Percentiles rank a stretch among this genome's conserved stretches.
Conservation (phyloP, 1,139 yeast species). For the Torulaspora pretoriensis region DNA sequence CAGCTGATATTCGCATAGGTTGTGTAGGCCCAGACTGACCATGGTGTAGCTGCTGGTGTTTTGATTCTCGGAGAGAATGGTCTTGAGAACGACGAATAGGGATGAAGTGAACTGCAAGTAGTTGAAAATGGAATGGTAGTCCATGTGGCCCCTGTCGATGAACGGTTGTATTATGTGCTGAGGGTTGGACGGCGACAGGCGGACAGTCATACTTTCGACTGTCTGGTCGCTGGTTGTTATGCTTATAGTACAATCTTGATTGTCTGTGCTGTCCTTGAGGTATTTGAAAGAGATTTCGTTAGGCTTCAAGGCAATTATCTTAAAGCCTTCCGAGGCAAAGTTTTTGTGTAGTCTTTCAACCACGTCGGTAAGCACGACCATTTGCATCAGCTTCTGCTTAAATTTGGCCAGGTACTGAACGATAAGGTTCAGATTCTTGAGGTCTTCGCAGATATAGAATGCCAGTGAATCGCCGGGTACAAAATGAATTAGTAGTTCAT, state of each 20-base stretch:
- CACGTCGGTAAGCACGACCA: conserved; percentile 35
- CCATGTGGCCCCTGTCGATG: conserved; percentile 28
- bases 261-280: conserved; percentile 25
- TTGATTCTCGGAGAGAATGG: conserved; percentile 19
- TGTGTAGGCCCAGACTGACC: conserved; percentile 30
- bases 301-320: conserved; percentile 32
- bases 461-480: conserved; percentile 28
- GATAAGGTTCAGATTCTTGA: conserved; percentile 29
- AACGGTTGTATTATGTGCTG: conserved; percentile 36
- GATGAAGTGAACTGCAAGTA: conserved; percentile 36
- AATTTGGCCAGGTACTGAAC: conserved; percentile 32
- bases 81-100: conserved; percentile 28
- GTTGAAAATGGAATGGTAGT: conserved; percentile 35
- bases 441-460: conserved; percentile 31
- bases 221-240: conserved; percentile 30
- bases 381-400: conserved; percentile 34
- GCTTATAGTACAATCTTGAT: conserved; percentile 34
- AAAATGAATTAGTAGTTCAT: conserved; percentile 32
- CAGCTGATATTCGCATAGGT: conserved; percentile 32
- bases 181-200: conserved; percentile 33
- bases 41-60: conserved; percentile 15
- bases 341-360: conserved; percentile 35
- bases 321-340: conserved; percentile 33
- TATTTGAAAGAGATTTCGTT: conserved; percentile 37
- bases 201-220: conserved; percentile 32